Conservation (phyloP, 768 basidiomycete genomes). For the Russula sp. region DNA sequence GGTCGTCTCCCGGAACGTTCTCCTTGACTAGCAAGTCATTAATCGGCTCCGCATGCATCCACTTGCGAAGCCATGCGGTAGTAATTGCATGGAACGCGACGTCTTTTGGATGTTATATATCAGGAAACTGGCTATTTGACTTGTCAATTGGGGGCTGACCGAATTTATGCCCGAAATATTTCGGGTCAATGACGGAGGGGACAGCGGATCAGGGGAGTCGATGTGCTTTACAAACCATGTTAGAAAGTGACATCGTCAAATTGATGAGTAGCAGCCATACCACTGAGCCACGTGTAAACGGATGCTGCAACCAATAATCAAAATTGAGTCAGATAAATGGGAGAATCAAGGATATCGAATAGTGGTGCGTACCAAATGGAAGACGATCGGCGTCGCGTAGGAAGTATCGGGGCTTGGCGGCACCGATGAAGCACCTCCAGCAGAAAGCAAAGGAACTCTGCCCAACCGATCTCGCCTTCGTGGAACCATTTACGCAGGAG, state of each 20-base stretch:
- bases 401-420: slow-evolving; percentile 20
- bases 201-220: slow-evolving; percentile 38
- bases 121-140: slow-evolving; percentile 5
- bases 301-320: slow-evolving; percentile 12
- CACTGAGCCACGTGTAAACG: slow-evolving; percentile 25
- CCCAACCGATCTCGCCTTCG: slow-evolving; percentile 28
- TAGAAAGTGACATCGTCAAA: neutral
- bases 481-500: slow-evolving; percentile 25
- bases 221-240: slow-evolving; percentile 31
- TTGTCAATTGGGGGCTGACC: slow-evolving; percentile 12
- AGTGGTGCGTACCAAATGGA: slow-evolving; percentile 23
- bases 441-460: slow-evolving; percentile 26
- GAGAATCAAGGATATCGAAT: neutral
- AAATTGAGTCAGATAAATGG: neutral
- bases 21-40: slow-evolving; percentile 18
- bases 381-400: slow-evolving; percentile 29
- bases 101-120: slow-evolving; percentile 23
- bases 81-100: slow-evolving; percentile 38
- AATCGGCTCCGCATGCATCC: slow-evolving; percentile 29
- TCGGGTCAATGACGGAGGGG: slow-evolving; percentile 42
- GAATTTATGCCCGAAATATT: slow-evolving; percentile 37
- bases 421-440: slow-evolving; percentile 18
- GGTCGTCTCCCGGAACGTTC: slow-evolving; percentile 18
- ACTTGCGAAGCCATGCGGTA: slow-evolving; percentile 29
- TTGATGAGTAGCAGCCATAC: neutral